Evolutionary conservation across 1,284 basidiomycete species (phyloP).

Genomic region (Ustilago hordei): DNA sequence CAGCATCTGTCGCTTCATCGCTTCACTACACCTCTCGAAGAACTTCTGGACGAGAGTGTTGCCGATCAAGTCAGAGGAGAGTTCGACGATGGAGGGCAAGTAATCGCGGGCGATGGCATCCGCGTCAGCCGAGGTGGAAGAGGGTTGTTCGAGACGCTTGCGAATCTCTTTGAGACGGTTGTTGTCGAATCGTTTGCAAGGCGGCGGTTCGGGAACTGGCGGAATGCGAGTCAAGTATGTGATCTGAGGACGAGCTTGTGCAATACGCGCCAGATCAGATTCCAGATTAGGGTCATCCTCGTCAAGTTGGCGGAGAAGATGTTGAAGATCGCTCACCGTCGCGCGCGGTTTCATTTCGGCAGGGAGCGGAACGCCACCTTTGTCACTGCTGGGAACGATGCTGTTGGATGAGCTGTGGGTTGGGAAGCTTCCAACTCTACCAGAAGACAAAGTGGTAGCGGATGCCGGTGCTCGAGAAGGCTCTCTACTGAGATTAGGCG

Average conservation of each 20-base stretch:
- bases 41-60: constrained; percentile 98
- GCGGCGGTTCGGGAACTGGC: constrained; percentile 55
- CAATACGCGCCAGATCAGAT: constrained; percentile 31
- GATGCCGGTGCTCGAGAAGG: constrained; percentile 15
- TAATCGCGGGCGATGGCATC: constrained; percentile 90
- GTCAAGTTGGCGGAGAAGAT: constrained; percentile 93
- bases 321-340: constrained; percentile 78
- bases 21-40: constrained; percentile 87
- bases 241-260: constrained; percentile 81
- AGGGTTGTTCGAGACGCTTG: constrained; percentile 85
- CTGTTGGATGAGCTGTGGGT: constrained; percentile 63
- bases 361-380: constrained; percentile 68
- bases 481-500: constrained; percentile 28
- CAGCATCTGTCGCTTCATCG: constrained; percentile 86
- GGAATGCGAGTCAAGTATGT: constrained; percentile 65
- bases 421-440: constrained; percentile 70
- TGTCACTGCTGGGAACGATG: constrained; percentile 68
- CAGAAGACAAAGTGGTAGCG: constrained; percentile 71
- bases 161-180: constrained; percentile 88
- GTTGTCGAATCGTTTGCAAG: constrained; percentile 81
- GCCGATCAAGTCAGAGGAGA: constrained; percentile 98
- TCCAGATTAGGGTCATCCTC: constrained; percentile 67
- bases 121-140: constrained; percentile 85
- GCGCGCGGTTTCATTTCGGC: constrained; percentile 69
- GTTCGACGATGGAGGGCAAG: constrained; percentile 82